Evolutionary conservation across 257 asterid genomes (phyloP).

Genomic region (Nicotiana tabacum): DNA sequence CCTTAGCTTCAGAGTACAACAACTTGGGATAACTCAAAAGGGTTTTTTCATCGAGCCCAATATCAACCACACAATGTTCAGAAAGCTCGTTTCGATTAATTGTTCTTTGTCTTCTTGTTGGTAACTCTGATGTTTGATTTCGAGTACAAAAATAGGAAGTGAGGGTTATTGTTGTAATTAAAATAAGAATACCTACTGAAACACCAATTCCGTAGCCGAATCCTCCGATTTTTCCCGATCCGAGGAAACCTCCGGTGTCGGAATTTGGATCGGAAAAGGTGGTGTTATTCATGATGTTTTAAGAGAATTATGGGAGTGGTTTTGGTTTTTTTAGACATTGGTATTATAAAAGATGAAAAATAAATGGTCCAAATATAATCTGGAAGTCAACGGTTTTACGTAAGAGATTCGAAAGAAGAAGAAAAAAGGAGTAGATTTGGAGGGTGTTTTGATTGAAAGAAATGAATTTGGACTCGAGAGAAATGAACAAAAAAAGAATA

Average conservation of each 20-base stretch:
- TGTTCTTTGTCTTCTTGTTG: constrained; percentile 14
- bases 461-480: not conserved
- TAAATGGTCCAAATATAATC: constrained; percentile 10
- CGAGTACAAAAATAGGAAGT: constrained; percentile 81
- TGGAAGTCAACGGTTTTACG: constrained; percentile 5
- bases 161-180: constrained; percentile 76
- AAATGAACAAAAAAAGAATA: not conserved
- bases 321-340: constrained; percentile 27
- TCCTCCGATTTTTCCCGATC: constrained; percentile 54
- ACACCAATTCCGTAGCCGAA: constrained; percentile 87
- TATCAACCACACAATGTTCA: constrained; percentile 22
- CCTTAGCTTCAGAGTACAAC: constrained; percentile 64
- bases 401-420: too few species aligned
- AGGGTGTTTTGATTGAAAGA: not conserved
- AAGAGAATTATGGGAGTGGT: not conserved
- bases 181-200: constrained; percentile 77
- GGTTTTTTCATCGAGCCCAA: constrained; percentile 74
- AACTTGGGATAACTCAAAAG: constrained; percentile 59
- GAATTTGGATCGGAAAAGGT: constrained; percentile 14
- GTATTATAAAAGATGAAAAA: constrained; percentile 6
- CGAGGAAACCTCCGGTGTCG: constrained; percentile 44
- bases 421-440: too few species aligned
- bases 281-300: constrained; percentile 29
- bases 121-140: constrained; percentile 12
- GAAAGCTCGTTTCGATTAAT: not conserved